phyloP scores from a whole-genome alignment of 1,284 basidiomycete genomes.

The Sphaerobolus stellatus region DNA sequence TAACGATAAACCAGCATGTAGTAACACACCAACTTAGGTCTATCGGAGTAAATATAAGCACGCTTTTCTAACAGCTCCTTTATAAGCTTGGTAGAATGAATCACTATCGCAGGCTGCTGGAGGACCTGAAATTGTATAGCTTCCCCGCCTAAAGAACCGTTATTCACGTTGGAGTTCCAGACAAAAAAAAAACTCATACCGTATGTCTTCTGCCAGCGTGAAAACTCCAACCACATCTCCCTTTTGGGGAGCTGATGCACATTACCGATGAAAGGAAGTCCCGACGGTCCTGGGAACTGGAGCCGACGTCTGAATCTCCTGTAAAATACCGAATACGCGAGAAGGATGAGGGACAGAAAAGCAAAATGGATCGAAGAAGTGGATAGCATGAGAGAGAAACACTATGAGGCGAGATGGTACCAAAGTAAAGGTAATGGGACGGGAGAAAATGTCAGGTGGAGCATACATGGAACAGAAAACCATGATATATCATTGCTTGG shows the following conservation, averaged over 20 bases:
- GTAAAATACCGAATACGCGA: not conserved
- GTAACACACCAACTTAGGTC: constrained; percentile 33
- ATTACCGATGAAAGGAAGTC: constrained; percentile 48
- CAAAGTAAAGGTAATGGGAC: too few relatives aligned
- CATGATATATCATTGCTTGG: too few relatives aligned
- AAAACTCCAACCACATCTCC: constrained; percentile 52
- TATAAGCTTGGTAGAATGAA: constrained; percentile 38
- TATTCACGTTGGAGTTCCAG: not conserved
- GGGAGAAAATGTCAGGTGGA: too few relatives aligned
- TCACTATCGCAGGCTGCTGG: constrained; percentile 44
- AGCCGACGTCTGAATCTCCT: not conserved
- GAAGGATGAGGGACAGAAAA: not conserved
- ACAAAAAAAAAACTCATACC: constrained; percentile 29
- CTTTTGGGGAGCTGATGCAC: constrained; percentile 44
- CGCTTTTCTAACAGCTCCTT: constrained; percentile 54
- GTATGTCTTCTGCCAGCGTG: constrained; percentile 47
- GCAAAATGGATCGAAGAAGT: not conserved
- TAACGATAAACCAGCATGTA: not conserved
- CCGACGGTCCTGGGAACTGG: constrained; percentile 38
- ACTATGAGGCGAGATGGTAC: too few relatives aligned
- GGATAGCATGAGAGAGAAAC: not conserved
- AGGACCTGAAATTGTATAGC: constrained; percentile 36
- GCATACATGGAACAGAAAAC: too few relatives aligned
- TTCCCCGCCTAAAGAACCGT: not conserved
- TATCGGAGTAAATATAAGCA: constrained; percentile 49